Evolutionary conservation across 306 rosid species (phyloP), one percentile per base, ranked within the genome.

Genomic region (Ochetophila trinervis): DNA sequence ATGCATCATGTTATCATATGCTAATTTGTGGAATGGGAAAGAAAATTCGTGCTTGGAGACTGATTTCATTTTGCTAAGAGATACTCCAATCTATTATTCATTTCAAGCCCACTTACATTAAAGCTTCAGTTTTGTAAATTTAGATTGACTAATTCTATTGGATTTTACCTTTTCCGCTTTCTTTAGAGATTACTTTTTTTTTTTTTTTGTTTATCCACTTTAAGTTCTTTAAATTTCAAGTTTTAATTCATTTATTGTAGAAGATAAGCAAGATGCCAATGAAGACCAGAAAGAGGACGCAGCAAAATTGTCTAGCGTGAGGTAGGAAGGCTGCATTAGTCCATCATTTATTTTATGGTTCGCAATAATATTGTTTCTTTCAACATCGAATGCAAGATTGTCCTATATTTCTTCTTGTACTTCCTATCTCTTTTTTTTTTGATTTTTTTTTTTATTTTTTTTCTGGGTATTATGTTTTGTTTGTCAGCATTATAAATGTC

Each of bases 211-310:
- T 27, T 27, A 27, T 27, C 32, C 32, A 27, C 32, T 72, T 35
- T 55, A n/a, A 62, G 56, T 53, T 75, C 19, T 72, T 18, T 30
- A 3, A 8, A n/a, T 35, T 52, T 11, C 15, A 36, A 22, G 27
- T 36, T 30, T 36, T 69, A 35, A 60, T 73, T 74, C 71, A 37
- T 50, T 55, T 78, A 65, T 51, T 66, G 71, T 66, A 87, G 95
- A 52, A 67, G 56, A 65, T 63, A 67, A 35, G 69, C 65, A 65
- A 16, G 82, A 55, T 60, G 40, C 44, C 62, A 81, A 68, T 71
- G 84, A 81, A 68, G 85, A 74, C 57, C 64, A 62, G 59, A 82
- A 72, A 17, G 61, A 23, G 78, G 91, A 73, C 20, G 70, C 60
- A 19, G 58, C 59, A 51, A 78, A 80, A 79, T 75, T 82, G 54